Evolutionary conservation across 2,329 filamentous ascomycete species (phyloP), one percentile per base, ranked within the genome.

Genomic region (Sporothrix protearum): DNA sequence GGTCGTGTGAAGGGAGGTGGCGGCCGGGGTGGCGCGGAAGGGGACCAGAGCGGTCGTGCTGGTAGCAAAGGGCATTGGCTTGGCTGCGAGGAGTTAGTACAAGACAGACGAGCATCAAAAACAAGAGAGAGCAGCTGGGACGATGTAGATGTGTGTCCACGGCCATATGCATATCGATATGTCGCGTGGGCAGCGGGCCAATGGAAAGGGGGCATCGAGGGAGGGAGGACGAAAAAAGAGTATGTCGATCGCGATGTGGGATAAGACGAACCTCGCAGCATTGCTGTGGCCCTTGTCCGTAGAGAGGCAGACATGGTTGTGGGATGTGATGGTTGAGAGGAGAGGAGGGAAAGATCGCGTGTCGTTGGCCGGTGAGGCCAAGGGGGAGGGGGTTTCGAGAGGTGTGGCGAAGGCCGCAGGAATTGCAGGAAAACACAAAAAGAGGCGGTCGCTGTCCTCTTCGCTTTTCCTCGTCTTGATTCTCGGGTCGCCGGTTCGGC

Each of bases 11-110:
- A 73, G 45, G 71, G 72, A 55, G 53, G 73, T 55, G 66, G 64
- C 36, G 66, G 68, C 70, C 57, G 69, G 70, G 59, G 86, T 85
- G 72, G 86, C 85, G 80, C 90, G 87, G 81, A 90, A 88, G 75
- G 90, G 88, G 73, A 90, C 80, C 77, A 92, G 82, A 72, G 88
- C 83, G 71, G 85, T 84, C 70, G 72, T 30, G 30, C 63, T 55
- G 45, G 66, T 28, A 9, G 51, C 12, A 39, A 64, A 64, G 55
- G 67, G 42, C 6, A 87, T 82, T 75, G 92, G 91, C 82, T 89
- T 91, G 81, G 85, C 91, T 93, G 78, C 63, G 36, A 30, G 16
- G 33, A 25, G 45, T 71, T 66, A 71, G 71, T n/a, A 63, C 9
- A 0, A 19, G 19, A 7, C 22, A 47, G 6, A 5, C 7, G 33